Evolutionary conservation across 176 grass and related monocot genomes (phyloP).

Genomic region (Ampelocalamus luodianensis): DNA sequence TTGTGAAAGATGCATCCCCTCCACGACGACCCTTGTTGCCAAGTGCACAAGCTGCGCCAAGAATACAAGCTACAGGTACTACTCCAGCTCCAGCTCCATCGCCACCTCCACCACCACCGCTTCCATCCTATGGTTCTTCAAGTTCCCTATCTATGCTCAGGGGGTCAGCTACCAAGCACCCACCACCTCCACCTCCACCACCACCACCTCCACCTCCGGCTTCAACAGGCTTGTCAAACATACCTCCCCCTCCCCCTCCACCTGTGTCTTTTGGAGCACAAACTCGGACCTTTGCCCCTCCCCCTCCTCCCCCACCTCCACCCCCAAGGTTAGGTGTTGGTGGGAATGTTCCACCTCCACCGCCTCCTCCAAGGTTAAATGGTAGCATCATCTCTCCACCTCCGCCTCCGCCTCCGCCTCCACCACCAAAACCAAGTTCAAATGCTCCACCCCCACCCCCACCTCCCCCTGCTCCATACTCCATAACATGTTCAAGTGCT

Average conservation of each 20-base stretch:
- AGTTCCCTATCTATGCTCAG: slow-evolving; percentile 4
- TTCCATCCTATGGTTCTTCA: slow-evolving; percentile 28
- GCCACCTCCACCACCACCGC: slow-evolving; percentile 12
- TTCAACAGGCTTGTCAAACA: slow-evolving; percentile 32
- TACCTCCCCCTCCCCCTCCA: slow-evolving; percentile 26
- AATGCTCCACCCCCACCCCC: slow-evolving; percentile 13
- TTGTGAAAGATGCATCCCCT: slow-evolving; percentile 14
- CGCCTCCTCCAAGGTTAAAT: slow-evolving; percentile 49
- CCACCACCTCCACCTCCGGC: slow-evolving; percentile 38
- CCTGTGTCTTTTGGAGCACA: slow-evolving; percentile 33
- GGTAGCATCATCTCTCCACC: background rate
- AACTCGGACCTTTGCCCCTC: slow-evolving; percentile 10
- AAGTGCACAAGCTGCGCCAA: slow-evolving; percentile 36
- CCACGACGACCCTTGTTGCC: slow-evolving; percentile 23
- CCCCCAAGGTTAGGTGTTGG: slow-evolving; percentile 32
- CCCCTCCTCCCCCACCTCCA: slow-evolving; percentile 56
- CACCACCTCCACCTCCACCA: background rate
- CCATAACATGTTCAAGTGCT: slow-evolving; percentile 28
- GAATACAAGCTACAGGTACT: slow-evolving; percentile 35
- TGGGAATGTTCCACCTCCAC: slow-evolving; percentile 42
- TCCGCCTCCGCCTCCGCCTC: slow-evolving; percentile 1
- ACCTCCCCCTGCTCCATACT: slow-evolving; percentile 29
- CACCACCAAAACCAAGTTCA: slow-evolving; percentile 10
- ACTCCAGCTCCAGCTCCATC: slow-evolving; percentile 35
- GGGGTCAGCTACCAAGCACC: slow-evolving; percentile 26